These are phyloP conservation scores for Solanum sparsipilum DNA, from an alignment of 257 asterid genomes.

Conservation along the genomic window DNA sequence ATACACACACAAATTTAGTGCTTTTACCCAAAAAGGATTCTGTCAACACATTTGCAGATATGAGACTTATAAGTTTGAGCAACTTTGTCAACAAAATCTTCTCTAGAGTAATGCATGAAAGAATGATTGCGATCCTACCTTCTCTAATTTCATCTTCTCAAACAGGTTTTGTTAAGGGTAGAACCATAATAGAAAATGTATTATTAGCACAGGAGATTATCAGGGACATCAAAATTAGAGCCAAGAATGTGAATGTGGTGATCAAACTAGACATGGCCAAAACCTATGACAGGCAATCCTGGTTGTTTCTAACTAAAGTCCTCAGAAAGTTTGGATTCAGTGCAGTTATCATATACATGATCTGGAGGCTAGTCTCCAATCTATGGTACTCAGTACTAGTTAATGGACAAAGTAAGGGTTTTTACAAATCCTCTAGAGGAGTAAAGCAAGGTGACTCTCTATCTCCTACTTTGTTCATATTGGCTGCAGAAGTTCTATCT, in stretches of 20 bases:
- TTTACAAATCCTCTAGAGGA: not conserved
- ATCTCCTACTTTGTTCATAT: not conserved
- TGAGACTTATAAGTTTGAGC: not conserved
- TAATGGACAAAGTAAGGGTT: not conserved
- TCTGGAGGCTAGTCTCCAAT: not conserved
- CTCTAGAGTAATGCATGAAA: not conserved
- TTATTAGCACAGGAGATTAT: not conserved
- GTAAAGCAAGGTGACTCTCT: not conserved
- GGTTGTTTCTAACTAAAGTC: not conserved
- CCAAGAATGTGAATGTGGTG: not conserved
- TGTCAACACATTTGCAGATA: not conserved
- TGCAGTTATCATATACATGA: not conserved
- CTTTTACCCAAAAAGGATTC: not conserved
- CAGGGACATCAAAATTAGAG: not conserved
- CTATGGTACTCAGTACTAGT: not conserved
- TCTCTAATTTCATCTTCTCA: not conserved
- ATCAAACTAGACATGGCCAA: not conserved
- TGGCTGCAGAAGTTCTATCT: not conserved
- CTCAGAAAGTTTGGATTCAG: not conserved
- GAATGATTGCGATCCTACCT: not conserved
- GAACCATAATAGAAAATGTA: not conserved
- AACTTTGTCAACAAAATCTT: not conserved
- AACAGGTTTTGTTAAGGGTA: not conserved
- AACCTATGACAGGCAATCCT: not conserved
- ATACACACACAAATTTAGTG: not conserved